phyloP scores from a whole-genome alignment of 805 yeast genomes.

The Cyberlindnera bimundalis region DNA sequence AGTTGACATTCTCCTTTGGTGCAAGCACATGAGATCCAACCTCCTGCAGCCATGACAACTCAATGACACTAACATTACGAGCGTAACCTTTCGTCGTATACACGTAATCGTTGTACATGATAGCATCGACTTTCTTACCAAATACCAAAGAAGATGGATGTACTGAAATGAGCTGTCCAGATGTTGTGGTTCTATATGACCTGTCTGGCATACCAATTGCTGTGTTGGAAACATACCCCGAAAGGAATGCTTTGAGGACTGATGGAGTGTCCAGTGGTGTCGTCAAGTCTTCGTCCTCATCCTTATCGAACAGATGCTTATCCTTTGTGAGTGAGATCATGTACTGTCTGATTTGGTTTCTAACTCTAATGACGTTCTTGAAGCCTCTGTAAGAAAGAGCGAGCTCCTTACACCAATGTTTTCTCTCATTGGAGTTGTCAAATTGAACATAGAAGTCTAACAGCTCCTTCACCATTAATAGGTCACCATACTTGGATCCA shows the following conservation, averaged over 20 bases:
- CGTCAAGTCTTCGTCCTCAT: conserved; percentile 19
- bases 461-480: conserved; percentile 76
- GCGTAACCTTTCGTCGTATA: conserved; percentile 93
- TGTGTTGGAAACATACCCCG: conserved; percentile 82
- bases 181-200: conserved; percentile 78
- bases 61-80: conserved; percentile 77
- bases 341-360: conserved; percentile 71
- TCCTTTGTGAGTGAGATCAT: conserved; percentile 48
- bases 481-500: conserved; percentile 78
- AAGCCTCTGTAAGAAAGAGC: conserved; percentile 77
- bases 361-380: conserved; percentile 68
- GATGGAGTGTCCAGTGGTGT: conserved; percentile 47
- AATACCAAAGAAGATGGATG: conserved; percentile 90
- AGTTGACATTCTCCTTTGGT: conserved; percentile 13
- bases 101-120: conserved; percentile 93
- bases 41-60: conserved; percentile 82
- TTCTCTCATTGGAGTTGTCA: conserved; percentile 50
- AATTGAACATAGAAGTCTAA: conserved; percentile 52
- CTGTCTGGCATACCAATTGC: conserved; percentile 96
- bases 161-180: conserved; percentile 80
- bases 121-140: conserved; percentile 77
- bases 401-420: conserved; percentile 80
- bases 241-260: conserved; percentile 73
- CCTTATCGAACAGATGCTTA: conserved; percentile 21
- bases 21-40: conserved; percentile 31